Base-by-base conservation (phyloP, 768 basidiomycete genomes). In the Boletus barrowsii region DNA sequence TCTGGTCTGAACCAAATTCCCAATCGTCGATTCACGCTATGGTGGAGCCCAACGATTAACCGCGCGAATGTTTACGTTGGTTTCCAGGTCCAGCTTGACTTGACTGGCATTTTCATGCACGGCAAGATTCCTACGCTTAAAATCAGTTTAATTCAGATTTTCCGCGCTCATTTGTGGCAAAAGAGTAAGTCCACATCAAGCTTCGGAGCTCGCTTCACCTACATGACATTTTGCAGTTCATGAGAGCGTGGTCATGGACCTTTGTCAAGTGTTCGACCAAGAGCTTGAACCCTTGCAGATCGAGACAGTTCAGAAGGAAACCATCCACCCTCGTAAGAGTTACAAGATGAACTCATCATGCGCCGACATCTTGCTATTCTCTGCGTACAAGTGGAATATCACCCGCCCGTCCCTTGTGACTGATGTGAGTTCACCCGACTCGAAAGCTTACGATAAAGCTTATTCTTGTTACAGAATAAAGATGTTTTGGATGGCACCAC, bases 271-370 rank as follows among this genome's bases (percentile, higher is more conserved):
- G 20, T 97, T 99, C 65, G 97, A 99, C 74, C 95, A 98, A 73
- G 97, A 99, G 67, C 79, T 99, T 33, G 97, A 99, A 69, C 95
- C 97, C 4, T 75, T 99, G 15, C 94, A 98, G 62, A 99, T 99
- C 63, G 97, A 98, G 78, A 98, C 95, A 0, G 97, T 99, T 0
- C 97, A 98, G 72, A 99, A 99, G 73, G 97, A 99, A 73, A 98
- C 97, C 0, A 99, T 99, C 57, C 97, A 97, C 71, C 96, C 96
- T 63, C 90, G 96, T 75, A 98, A 98, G 80, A 97, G 93, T 79
- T 99, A 99, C 84, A 99, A 99, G 83, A 98, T 99, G 97, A 99
- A 99, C 75, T 97, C 94, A 9, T 96, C 94, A n/a, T 98, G 96
- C 60, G 96, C 96, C 48, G 97, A 99, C 67, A 96, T 99, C 67